Evolutionary conservation across 495 filamentous ascomycete species (phyloP), one percentile per base, ranked within the genome.

Genomic region (Neurospora sp.): DNA sequence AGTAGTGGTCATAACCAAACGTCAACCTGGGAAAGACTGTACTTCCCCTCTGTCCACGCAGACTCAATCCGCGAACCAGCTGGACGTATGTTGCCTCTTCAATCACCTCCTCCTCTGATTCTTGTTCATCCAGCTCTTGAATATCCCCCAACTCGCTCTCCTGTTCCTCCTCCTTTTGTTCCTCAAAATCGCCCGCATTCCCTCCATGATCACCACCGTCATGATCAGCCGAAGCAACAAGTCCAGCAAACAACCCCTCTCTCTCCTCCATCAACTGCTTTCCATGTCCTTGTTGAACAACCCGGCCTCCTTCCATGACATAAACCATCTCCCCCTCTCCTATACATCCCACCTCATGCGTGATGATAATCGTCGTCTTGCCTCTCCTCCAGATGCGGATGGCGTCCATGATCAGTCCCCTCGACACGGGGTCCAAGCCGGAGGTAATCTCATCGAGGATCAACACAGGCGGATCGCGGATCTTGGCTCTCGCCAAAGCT

Each of bases 361-460:
- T 98, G 77, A 98, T 93, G 70, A 96, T 91, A 69, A 97, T 91
- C 4, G 93, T 97, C 0, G 94, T 98, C 78, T 93, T 94, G 2
- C 88, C 92, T 71, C 86, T 86, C 20, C 93, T 86, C 90, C 93
- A 96, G 42, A 86, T 78, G 11, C 92, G 86, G 38, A 97, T 90
- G 0, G 88, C 86, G 8, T 91, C 88, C 86, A 97, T 91, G 20
- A 96, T 87, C 4, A 90, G 82, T 5, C 82, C 81, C 74, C 93
- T 87, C 72, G 88, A 93, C 16, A 87, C 83, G 4, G 87, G 86
- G 77, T 98, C 96, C 27, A 98, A 81, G 8, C 93, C 91, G 79
- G 91, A 92, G 0, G 94, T 97, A 2, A 94, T 89, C 77, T 98
- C 95, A 77, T 98, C 96, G 20, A 99, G 86, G 49, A 99, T 91